A percentile compares a stretch with the other conserved stretches of the same genome.
phyloP scores from a whole-genome alignment of 2,329 filamentous ascomycete genomes.

The Chalaropsis thielavioides region DNA sequence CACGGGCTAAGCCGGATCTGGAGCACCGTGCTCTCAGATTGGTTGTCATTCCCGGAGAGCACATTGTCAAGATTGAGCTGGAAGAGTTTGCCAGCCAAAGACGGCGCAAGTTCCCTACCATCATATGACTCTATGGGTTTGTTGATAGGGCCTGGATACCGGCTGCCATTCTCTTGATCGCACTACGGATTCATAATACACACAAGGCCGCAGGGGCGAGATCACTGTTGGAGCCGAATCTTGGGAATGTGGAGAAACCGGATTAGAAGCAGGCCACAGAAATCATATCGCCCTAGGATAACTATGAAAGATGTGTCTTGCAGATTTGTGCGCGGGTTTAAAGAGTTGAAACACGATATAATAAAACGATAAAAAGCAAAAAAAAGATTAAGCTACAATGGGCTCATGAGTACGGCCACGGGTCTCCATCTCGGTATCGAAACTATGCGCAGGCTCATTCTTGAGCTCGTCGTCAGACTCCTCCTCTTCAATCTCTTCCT shows the following conservation, averaged over 20 bases:
- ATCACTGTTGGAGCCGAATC: background rate
- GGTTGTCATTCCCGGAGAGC: slow-evolving; percentile 73
- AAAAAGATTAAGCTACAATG: slow-evolving; percentile 23
- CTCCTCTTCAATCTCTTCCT: slow-evolving; percentile 30
- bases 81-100: slow-evolving; percentile 56
- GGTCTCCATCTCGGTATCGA: slow-evolving; percentile 39
- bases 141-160: background rate
- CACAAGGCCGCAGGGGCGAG: background rate
- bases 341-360: too few relatives aligned
- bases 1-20: slow-evolving; percentile 16
- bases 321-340: too few relatives aligned
- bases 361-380: too few relatives aligned
- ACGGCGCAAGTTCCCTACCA: slow-evolving; percentile 18
- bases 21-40: slow-evolving; percentile 58
- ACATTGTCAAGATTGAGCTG: slow-evolving; percentile 77
- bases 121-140: slow-evolving; percentile 12
- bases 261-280: background rate
- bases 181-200: background rate
- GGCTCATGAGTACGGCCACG: slow-evolving; percentile 41
- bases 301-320: too few relatives aligned
- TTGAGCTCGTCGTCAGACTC: slow-evolving; percentile 44
- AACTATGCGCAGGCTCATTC: slow-evolving; percentile 38
- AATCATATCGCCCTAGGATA: too few relatives aligned
- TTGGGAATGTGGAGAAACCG: background rate
- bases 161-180: background rate